Conservation (phyloP, 495 filamentous ascomycete genomes). For the Haplographium delicatum region DNA sequence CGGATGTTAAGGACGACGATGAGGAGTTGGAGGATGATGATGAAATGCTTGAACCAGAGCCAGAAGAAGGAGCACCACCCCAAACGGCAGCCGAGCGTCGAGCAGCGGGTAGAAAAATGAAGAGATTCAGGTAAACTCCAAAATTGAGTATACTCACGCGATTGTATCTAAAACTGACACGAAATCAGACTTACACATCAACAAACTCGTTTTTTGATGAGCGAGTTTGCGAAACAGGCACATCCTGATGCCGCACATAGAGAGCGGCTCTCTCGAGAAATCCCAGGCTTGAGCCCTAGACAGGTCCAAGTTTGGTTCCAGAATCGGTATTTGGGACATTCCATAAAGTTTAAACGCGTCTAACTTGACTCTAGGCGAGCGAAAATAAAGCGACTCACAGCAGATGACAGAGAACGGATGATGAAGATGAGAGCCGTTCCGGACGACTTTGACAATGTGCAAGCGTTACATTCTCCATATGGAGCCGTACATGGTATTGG, state of each 20-base stretch:
- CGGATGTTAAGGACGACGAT: constrained; percentile 38
- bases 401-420: constrained; percentile 90
- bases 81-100: constrained; percentile 66
- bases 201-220: constrained; percentile 95
- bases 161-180: not conserved
- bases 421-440: constrained; percentile 88
- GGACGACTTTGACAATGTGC: constrained; percentile 87
- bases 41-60: constrained; percentile 45
- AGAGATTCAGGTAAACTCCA: constrained; percentile 73
- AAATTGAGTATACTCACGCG: not conserved
- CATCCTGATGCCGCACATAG: constrained; percentile 93
- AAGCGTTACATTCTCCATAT: constrained; percentile 79
- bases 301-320: constrained; percentile 99
- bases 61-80: constrained; percentile 38
- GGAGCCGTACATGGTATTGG: constrained; percentile 47
- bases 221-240: constrained; percentile 91
- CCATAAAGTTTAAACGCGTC: too few species aligned
- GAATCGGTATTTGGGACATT: constrained; percentile 93
- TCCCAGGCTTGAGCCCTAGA: constrained; percentile 85
- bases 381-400: constrained; percentile 90
- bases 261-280: constrained; percentile 83
- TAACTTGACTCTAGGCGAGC: constrained; percentile 79
- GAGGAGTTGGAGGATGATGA: constrained; percentile 44
- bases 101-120: constrained; percentile 89
- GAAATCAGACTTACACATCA: constrained; percentile 79